Evolutionary conservation across 2,329 filamentous ascomycete genomes (phyloP), one percentile per base, ranked within the genome.

Genomic region (Lecanosticta acicola): DNA sequence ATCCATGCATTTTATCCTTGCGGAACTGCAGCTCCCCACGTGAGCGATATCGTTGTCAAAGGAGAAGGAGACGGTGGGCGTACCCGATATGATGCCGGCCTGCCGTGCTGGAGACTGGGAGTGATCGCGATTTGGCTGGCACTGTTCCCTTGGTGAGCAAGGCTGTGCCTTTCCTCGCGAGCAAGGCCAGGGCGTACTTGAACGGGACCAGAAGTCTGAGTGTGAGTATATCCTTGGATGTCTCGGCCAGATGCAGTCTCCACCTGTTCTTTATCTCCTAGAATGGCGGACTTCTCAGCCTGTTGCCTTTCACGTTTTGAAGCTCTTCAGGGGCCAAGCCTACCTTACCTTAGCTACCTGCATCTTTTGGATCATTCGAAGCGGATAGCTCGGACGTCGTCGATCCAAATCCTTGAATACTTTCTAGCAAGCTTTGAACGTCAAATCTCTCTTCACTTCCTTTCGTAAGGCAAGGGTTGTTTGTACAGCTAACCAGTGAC

Each of bases 21-120:
- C 36, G 57, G 33, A 5, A 35, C 33, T 14, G 8, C 33, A 5
- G 33, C 33, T 7, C 33, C 33, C 5, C 33, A 35, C 16, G 16
- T 35, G n/a, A n/a, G 33, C 8, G n/a, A 35, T 35, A 35, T 35
- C 33, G 11, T 35, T 35, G 33, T 35, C 33, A 35, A n/a, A 35
- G 33, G 33, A 14, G 33, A 7, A 14, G 8, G 8, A 5, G 11
- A n/a, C n/a, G n/a, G n/a, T n/a, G n/a, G n/a, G n/a, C n/a, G n/a
- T n/a, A n/a, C n/a, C n/a, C n/a, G n/a, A n/a, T n/a, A n/a, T n/a
- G 33, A 35, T 35, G 33, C 33, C 33, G 8, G 16, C 16, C 16
- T 35, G 33, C 16, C 33, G 7, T 35, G 33, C 16, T 7, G 33
- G 33, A 14, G 13, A 35, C 33, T 7, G 33, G 33, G 16, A 35